phyloP scores from a whole-genome alignment of 148 eudicot genomes.

The Simmondsia chinensis region DNA sequence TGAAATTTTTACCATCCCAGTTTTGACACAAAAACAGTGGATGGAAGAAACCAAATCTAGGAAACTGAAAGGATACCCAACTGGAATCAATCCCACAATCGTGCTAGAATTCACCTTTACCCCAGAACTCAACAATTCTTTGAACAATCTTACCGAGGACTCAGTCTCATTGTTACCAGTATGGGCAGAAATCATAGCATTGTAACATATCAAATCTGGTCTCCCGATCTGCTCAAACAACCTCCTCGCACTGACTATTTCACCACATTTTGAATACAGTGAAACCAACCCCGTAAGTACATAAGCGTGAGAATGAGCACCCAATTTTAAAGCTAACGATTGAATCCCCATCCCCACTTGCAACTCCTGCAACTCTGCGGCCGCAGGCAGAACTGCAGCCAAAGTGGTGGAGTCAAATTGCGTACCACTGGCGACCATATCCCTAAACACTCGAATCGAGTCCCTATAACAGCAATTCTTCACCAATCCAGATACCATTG shows the following conservation, averaged over 20 bases:
- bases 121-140: constrained; percentile 33
- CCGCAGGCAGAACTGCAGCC: constrained; percentile 51
- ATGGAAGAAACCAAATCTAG: constrained; percentile 30
- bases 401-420: constrained; percentile 53
- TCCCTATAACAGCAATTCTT: constrained; percentile 45
- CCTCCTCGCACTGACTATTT: constrained; percentile 27
- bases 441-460: constrained; percentile 31
- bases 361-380: constrained; percentile 60
- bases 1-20: constrained; percentile 30
- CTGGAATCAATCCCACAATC: constrained; percentile 60
- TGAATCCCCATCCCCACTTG: constrained; percentile 55
- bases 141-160: constrained; percentile 41
- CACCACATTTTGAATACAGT: constrained; percentile 64
- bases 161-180: constrained; percentile 30
- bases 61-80: constrained; percentile 48
- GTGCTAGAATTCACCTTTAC: constrained; percentile 56
- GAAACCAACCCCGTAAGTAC: constrained; percentile 65
- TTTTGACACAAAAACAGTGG: constrained; percentile 49
- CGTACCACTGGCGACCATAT: constrained; percentile 33
- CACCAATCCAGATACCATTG: constrained; percentile 63
- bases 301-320: constrained; percentile 37
- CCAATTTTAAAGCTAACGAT: constrained; percentile 41
- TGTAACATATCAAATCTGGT: constrained; percentile 63
- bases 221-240: constrained; percentile 40
- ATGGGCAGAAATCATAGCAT: constrained; percentile 82